Evolutionary conservation across 2,329 filamentous ascomycete species (phyloP).

Genomic region (Alternaria alternata): DNA sequence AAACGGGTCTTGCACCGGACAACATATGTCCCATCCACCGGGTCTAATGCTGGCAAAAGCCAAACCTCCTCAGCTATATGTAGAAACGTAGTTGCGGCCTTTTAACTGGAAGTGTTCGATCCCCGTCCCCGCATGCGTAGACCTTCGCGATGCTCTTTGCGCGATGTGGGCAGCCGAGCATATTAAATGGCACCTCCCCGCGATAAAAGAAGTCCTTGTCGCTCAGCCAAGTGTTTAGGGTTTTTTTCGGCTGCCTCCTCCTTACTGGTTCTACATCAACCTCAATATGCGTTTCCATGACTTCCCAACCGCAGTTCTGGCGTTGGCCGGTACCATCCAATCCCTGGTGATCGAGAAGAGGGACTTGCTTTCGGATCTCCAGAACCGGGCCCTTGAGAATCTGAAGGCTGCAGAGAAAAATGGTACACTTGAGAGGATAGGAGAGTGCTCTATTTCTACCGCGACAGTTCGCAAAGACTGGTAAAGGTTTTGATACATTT

Average conservation of each 20-base stretch:
- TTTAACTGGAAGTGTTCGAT: slow-evolving; percentile 1
- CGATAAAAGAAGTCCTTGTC: not conserved
- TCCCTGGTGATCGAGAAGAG: slow-evolving; percentile 15
- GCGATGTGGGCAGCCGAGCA: not conserved
- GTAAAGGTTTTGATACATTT: slow-evolving; percentile 4
- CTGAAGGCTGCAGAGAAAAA: slow-evolving; percentile 17
- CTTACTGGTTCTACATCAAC: not conserved
- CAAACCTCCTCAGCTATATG: not conserved
- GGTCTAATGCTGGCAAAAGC: not conserved
- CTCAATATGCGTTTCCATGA: slow-evolving; percentile 13
- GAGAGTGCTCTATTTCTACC: slow-evolving; percentile 15
- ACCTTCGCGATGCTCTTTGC: not conserved
- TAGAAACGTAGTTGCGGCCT: not conserved
- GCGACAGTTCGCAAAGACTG: slow-evolving; percentile 25
- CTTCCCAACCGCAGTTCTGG: slow-evolving; percentile 13
- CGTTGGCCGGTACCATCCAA: slow-evolving; percentile 16
- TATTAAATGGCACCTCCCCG: slow-evolving; percentile 1
- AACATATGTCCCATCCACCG: not conserved
- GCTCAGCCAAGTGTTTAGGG: not conserved
- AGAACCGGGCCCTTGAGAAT: slow-evolving; percentile 19
- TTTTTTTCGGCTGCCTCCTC: no score
- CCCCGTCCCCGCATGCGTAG: slow-evolving; percentile 9
- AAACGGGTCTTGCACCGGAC: not conserved
- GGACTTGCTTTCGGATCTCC: slow-evolving; percentile 21
- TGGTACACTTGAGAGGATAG: slow-evolving; percentile 8